Evolutionary conservation across 2,329 filamentous ascomycete species (phyloP).

Genomic region (Pseudogymnoascus verrucosus): DNA sequence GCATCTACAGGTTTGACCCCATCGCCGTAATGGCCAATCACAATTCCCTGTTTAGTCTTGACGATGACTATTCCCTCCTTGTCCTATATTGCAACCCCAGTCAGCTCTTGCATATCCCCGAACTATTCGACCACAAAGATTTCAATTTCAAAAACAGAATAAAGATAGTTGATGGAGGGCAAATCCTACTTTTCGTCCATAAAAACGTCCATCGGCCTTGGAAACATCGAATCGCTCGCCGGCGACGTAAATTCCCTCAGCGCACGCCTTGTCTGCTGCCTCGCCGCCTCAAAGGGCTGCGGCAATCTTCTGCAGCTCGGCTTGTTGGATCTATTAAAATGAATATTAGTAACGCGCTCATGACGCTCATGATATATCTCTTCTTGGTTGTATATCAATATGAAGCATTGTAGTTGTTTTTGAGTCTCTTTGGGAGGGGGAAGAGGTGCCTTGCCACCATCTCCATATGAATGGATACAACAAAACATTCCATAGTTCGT

Average conservation of each 20-base stretch:
- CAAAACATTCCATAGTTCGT: background rate
- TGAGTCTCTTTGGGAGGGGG: no score
- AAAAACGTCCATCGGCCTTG: slow-evolving; percentile 70
- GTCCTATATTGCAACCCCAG: slow-evolving; percentile 42
- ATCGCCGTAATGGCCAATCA: slow-evolving; percentile 82
- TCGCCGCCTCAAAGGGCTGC: slow-evolving; percentile 40
- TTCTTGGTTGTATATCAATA: background rate
- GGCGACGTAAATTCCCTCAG: slow-evolving; percentile 65
- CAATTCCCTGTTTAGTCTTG: slow-evolving; percentile 82
- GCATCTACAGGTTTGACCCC: slow-evolving; percentile 64
- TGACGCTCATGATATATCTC: background rate
- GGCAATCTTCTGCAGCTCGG: slow-evolving; percentile 51
- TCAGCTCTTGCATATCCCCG: background rate
- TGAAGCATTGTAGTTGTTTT: background rate
- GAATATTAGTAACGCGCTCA: background rate
- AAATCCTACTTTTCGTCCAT: slow-evolving; percentile 69
- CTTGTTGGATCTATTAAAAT: slow-evolving; percentile 41
- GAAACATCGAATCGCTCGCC: slow-evolving; percentile 73
- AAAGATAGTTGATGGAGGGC: background rate
- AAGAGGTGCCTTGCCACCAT: background rate
- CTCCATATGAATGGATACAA: background rate
- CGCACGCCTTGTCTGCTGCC: slow-evolving; percentile 57
- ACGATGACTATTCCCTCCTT: slow-evolving; percentile 73
- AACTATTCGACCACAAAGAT: background rate
- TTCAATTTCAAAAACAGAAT: background rate